Percentiles rank a stretch among this genome's conserved stretches.
Conservation (phyloP, 192 early-diverging fungal species). For the Phycomyces nitens region DNA sequence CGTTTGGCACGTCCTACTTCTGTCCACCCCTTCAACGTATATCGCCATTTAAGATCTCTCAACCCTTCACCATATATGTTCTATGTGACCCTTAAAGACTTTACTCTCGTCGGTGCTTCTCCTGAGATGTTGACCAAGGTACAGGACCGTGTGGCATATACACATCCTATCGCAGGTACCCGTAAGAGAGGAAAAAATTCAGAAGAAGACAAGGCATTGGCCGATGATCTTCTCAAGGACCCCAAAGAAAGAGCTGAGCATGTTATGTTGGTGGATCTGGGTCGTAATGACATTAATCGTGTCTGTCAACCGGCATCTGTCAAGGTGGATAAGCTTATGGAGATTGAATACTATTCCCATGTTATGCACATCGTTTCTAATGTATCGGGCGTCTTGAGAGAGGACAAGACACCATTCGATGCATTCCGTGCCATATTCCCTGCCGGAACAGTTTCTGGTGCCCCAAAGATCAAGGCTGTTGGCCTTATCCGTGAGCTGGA, state of each 20-base stretch:
- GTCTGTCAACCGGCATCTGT: slow-evolving; percentile 91
- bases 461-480: slow-evolving; percentile 96
- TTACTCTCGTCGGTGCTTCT: slow-evolving; percentile 94
- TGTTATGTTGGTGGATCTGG: slow-evolving; percentile 98
- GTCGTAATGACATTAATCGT: slow-evolving; percentile 97
- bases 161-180: slow-evolving; percentile 98
- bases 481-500: slow-evolving; percentile 91
- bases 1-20: slow-evolving; percentile 81
- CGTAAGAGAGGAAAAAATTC: slow-evolving; percentile 83
- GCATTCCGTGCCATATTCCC: slow-evolving; percentile 98
- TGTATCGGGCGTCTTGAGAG: slow-evolving; percentile 84
- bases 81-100: slow-evolving; percentile 91
- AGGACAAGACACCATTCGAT: slow-evolving; percentile 89
- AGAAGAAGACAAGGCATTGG: slow-evolving; percentile 86
- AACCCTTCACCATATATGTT: slow-evolving; percentile 99
- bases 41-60: slow-evolving; percentile 88
- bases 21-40: slow-evolving; percentile 98
- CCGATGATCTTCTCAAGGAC: slow-evolving; percentile 84
- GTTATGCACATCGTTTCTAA: slow-evolving; percentile 99
- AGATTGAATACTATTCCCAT: slow-evolving; percentile 93
- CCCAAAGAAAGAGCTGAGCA: slow-evolving; percentile 97
- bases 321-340: slow-evolving; percentile 95
- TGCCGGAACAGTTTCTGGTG: slow-evolving; percentile 96
- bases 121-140: slow-evolving; percentile 98
- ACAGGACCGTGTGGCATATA: slow-evolving; percentile 72